Evolutionary conservation across 768 basidiomycete genomes (phyloP).

Genomic region (Peribolospora baueri): DNA sequence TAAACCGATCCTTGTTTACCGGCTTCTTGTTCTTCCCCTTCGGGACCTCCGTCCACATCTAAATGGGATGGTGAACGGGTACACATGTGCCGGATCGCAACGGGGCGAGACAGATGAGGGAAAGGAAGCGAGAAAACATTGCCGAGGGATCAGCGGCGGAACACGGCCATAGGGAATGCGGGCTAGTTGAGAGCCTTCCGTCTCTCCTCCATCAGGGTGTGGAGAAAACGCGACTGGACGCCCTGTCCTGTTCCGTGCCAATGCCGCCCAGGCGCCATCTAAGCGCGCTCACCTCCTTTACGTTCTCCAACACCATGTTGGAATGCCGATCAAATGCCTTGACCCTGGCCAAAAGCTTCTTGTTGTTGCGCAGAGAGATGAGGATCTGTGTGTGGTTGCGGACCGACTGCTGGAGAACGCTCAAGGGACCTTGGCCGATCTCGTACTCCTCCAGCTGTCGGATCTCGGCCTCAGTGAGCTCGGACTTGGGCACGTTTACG

Average conservation of each 20-base stretch:
- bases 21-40: conserved; percentile 98
- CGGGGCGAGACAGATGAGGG: too few relatives aligned
- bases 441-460: conserved; percentile 93
- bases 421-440: conserved; percentile 51
- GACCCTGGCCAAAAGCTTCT: conserved; percentile 80
- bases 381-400: conserved; percentile 93
- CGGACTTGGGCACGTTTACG: conserved; percentile 85
- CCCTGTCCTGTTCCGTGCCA: too few relatives aligned
- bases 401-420: conserved; percentile 57
- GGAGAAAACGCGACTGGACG: too few relatives aligned
- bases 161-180: too few relatives aligned
- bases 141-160: too few relatives aligned
- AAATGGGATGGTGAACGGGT: neutral
- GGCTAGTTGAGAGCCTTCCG: too few relatives aligned
- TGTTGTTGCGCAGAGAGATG: conserved; percentile 92
- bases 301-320: conserved; percentile 97
- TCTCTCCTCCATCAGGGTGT: too few relatives aligned
- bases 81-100: too few relatives aligned
- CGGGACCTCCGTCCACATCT: conserved; percentile 99
- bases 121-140: too few relatives aligned
- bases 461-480: conserved; percentile 88
- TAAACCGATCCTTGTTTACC: conserved; percentile 96
- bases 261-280: too few relatives aligned
- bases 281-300: conserved; percentile 47
- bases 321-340: conserved; percentile 98